These are phyloP conservation scores for Teratosphaeria epicoccoides DNA, from an alignment of 2,329 filamentous ascomycete genomes.

Conservation along the genomic window DNA sequence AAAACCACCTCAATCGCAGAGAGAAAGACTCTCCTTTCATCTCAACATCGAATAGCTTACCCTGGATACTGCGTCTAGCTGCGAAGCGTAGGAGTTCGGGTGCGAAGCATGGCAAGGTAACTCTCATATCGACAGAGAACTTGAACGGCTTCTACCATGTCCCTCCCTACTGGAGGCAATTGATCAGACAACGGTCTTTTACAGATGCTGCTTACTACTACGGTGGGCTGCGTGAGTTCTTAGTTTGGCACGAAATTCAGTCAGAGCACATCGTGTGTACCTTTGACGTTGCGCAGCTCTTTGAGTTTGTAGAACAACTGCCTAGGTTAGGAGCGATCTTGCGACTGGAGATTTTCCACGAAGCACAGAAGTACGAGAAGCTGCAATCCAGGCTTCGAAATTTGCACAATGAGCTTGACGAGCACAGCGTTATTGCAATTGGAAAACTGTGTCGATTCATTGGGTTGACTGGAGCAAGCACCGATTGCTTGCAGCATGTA, in stretches of 20 bases:
- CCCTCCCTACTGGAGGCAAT: not conserved
- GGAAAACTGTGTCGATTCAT: not conserved
- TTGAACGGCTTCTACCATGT: not conserved
- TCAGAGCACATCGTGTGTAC: not conserved
- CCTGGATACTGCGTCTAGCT: not conserved
- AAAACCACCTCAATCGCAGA: slow-evolving; percentile 3
- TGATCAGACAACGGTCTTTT: not conserved
- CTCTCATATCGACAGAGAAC: not conserved
- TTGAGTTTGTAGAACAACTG: not conserved
- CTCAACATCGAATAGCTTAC: slow-evolving; percentile 2
- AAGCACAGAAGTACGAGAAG: not conserved
- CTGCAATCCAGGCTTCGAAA: not conserved
- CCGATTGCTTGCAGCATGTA: not conserved
- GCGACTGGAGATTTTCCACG: not conserved
- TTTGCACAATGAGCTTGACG: not conserved
- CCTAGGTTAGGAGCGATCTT: not conserved
- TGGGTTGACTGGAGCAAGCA: not conserved
- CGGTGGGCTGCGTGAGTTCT: not conserved
- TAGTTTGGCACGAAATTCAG: not conserved
- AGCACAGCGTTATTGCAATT: not conserved
- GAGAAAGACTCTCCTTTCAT: slow-evolving; percentile 6
- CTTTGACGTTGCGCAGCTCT: not conserved
- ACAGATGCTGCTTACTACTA: not conserved
- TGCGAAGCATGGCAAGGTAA: not conserved
- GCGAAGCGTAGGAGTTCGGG: not conserved